Base-by-base conservation (phyloP, 1,139 yeast species). In the Yamadazyma dendronema region DNA sequence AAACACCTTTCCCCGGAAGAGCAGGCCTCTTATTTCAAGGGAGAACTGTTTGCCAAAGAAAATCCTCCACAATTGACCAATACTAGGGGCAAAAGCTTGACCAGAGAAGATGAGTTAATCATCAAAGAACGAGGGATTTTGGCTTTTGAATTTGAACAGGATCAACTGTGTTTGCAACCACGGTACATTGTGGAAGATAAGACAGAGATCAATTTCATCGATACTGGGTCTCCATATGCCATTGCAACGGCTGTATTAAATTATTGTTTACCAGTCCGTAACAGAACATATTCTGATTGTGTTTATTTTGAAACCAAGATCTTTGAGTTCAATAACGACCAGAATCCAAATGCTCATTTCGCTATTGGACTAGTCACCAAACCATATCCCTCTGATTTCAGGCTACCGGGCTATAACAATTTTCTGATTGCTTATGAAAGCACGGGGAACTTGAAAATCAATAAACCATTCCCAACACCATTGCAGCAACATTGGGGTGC, bases 371-470 rank as follows among this genome's bases (percentile, higher is more conserved):
- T 90, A 23, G 78, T 85, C 10, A 84, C 97, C 0, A 84, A 82
- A 52, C 97, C 97, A 1, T 89, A 89, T 55, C 97, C 98, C 1
- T 46, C 56, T 13, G 22, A 22, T 3, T 92, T 89, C 59, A 71
- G 96, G 48, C 68, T 89, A 27, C 98, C 98, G 0, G 97, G 97
- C 0, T 75, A 76, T 53, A 81, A 84, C 50, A 77, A 81, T 37
- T 87, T 84, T 56, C 86, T 96, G 0, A 79, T 90, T 35, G 92
- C 94, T 1, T 86, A 90, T 57, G 96, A 89, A 54, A 81, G 95
- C 11, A 79, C 84, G 1, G 98, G 97, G 1, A 78, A 80, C 42
- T 69, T 86, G 40, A 78, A 95, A 45, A 76, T 87, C 42, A 89
- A 86, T 56, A 85, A 83, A 54, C 96, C 97, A 1, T 68, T 70